Percentiles rank a stretch among this genome's conserved stretches.
These are phyloP conservation scores for Dendrobium catenatum DNA, from an alignment of 106 monocot genomes.

Conservation along the genomic window DNA sequence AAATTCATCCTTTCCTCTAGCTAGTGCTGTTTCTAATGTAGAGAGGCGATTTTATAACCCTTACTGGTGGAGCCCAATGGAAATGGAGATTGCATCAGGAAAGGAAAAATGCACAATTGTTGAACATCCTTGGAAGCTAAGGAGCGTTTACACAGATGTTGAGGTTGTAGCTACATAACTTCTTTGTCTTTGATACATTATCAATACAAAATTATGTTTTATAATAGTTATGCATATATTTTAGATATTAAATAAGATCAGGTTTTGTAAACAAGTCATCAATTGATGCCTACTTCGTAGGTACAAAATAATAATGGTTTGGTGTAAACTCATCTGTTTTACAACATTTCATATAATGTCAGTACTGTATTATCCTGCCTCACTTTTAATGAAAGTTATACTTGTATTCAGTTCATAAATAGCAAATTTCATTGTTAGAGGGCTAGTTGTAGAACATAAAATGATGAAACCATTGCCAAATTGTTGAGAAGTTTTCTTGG, in stretches of 20 bases:
- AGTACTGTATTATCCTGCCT: neutral
- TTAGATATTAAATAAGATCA: neutral
- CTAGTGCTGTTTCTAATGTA: slow-evolving; percentile 1
- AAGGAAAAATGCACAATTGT: slow-evolving; percentile 42
- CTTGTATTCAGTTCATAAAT: neutral
- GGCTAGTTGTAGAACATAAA: neutral
- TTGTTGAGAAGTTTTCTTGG: neutral
- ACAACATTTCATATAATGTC: neutral
- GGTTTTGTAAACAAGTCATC: neutral
- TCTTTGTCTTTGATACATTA: neutral
- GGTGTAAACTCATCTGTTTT: neutral
- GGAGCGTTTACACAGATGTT: slow-evolving; percentile 78
- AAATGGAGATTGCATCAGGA: slow-evolving; percentile 74
- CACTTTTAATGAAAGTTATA: neutral
- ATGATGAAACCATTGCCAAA: neutral
- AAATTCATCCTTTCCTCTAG: neutral
- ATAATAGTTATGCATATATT: neutral
- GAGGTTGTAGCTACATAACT: slow-evolving; percentile 36
- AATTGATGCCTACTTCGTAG: neutral
- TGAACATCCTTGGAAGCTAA: slow-evolving; percentile 68
- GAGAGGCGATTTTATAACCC: slow-evolving; percentile 41
- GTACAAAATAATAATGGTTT: neutral
- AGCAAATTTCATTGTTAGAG: neutral
- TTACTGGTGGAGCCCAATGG: slow-evolving; percentile 60
- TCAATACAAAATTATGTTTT: neutral